Percentiles rank a stretch among this genome's conserved stretches.
phyloP scores from a whole-genome alignment of 2,329 filamentous ascomycete species.

The Aspergillus luchuensis region DNA sequence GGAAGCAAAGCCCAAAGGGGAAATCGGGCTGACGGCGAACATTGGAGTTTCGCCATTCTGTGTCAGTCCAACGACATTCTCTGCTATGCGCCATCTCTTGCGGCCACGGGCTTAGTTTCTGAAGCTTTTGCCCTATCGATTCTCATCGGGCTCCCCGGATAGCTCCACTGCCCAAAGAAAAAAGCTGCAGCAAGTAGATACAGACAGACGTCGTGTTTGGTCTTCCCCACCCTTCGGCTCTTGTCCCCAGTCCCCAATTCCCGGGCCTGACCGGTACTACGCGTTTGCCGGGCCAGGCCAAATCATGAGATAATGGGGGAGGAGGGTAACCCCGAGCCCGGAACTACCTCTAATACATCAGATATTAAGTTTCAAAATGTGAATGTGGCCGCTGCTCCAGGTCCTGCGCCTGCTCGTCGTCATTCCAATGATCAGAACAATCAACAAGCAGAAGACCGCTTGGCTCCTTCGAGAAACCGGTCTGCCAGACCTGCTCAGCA shows the following conservation, averaged over 20 bases:
- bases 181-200: too few relatives aligned
- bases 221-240: constrained; percentile 14
- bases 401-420: constrained; percentile 8
- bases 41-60: constrained; percentile 22
- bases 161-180: too few relatives aligned
- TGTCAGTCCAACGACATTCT: constrained; percentile 12
- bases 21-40: constrained; percentile 25
- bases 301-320: constrained; percentile 35
- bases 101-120: constrained; percentile 9
- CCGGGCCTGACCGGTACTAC: constrained; percentile 17
- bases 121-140: constrained; percentile 13
- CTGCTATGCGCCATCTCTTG: constrained; percentile 10
- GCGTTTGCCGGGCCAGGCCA: constrained; percentile 10
- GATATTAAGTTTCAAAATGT: constrained; percentile 10
- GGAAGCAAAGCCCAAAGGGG: constrained; percentile 20
- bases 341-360: constrained; percentile 10
- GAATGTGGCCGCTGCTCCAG: constrained; percentile 3
- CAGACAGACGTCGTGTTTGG: too few relatives aligned
- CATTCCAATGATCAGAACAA: constrained; percentile 14
- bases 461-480: constrained; percentile 9
- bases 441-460: constrained; percentile 14
- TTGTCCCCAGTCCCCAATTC: constrained; percentile 3
- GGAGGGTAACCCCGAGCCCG: constrained; percentile 23
- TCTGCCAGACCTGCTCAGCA: constrained; percentile 9
- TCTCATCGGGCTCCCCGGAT: constrained; percentile 8